Conservation (phyloP, 805 yeast species). For the Schizosaccharomyces lindneri region DNA sequence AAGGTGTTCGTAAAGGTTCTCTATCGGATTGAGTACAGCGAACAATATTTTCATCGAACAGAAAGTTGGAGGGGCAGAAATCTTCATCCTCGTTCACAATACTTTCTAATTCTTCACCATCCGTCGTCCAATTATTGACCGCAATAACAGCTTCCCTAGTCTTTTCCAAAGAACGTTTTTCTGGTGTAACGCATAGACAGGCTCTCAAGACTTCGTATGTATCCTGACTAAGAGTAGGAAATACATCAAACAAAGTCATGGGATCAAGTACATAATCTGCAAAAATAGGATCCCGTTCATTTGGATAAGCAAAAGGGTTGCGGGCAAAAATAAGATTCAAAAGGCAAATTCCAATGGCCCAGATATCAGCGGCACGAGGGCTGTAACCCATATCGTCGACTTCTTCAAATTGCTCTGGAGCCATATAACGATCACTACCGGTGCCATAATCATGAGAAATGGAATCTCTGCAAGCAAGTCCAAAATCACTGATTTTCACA, state of each 20-base stretch:
- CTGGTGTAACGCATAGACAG: constrained; percentile 64
- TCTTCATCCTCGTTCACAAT: constrained; percentile 10
- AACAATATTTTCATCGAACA: constrained; percentile 2
- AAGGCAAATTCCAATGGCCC: constrained; percentile 66
- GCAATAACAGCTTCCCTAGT: constrained; percentile 36
- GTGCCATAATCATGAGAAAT: constrained; percentile 52
- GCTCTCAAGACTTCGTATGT: constrained; percentile 62
- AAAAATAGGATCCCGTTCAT: constrained; percentile 43
- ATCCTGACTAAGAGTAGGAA: constrained; percentile 69
- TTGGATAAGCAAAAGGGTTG: constrained; percentile 75
- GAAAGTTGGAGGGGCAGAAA: constrained; percentile 2
- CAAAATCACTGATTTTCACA: constrained; percentile 64
- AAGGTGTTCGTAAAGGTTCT: constrained; percentile 14
- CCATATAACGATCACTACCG: constrained; percentile 79
- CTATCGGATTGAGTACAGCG: constrained; percentile 11
- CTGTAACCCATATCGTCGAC: constrained; percentile 30
- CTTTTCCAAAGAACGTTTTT: constrained; percentile 40
- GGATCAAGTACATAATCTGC: constrained; percentile 66
- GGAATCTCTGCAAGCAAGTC: constrained; percentile 45
- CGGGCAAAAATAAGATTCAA: constrained; percentile 60
- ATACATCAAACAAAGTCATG: constrained; percentile 75
- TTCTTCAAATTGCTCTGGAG: constrained; percentile 69
- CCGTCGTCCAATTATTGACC: constrained; percentile 52
- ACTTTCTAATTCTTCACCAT: constrained; percentile 37
- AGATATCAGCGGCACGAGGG: constrained; percentile 45